Conservation (phyloP, 2,329 filamentous ascomycete species). For the Talaromyces sp. region DNA sequence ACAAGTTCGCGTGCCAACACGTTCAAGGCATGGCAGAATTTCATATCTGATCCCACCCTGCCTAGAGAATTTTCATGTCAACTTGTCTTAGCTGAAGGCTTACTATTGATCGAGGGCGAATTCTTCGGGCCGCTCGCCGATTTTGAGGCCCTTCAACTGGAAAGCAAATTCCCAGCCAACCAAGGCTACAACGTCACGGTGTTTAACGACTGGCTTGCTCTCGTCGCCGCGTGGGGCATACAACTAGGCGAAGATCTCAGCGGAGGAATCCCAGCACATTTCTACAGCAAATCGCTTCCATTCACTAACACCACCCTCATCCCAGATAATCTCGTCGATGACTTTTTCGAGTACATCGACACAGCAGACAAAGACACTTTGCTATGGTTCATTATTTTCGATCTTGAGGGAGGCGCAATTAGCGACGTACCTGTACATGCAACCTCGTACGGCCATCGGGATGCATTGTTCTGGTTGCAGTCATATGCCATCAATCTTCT, state of each 20-base stretch:
- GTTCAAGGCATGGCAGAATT: conserved; percentile 58
- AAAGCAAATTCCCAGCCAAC: conserved; percentile 26
- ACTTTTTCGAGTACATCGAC: conserved; percentile 56
- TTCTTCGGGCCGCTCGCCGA: conserved; percentile 60
- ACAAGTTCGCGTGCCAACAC: conserved; percentile 48
- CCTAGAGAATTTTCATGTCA: conserved; percentile 59
- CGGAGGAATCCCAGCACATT: conserved; percentile 44
- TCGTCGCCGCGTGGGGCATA: conserved; percentile 27
- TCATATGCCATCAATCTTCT: conserved; percentile 55
- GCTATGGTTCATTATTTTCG: conserved; percentile 62
- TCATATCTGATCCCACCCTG: conserved; percentile 54
- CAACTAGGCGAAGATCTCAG: conserved; percentile 24
- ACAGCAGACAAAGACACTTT: conserved; percentile 49
- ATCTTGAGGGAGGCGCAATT: conserved; percentile 59
- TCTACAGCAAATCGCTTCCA: conserved; percentile 58
- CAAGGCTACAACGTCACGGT: conserved; percentile 23
- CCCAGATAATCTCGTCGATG: conserved; percentile 43
- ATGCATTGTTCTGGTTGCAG: conserved; percentile 63
- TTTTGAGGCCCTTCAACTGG: conserved; percentile 43
- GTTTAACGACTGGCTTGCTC: conserved; percentile 30
- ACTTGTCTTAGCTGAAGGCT: conserved; percentile 54
- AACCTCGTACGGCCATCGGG: conserved; percentile 62
- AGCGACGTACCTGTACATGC: conserved; percentile 54
- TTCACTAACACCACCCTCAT: conserved; percentile 52
- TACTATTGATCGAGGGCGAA: conserved; percentile 57